These are phyloP conservation scores for Pterulicium gracile DNA, from an alignment of 1,284 basidiomycete genomes.

Conservation along the genomic window DNA sequence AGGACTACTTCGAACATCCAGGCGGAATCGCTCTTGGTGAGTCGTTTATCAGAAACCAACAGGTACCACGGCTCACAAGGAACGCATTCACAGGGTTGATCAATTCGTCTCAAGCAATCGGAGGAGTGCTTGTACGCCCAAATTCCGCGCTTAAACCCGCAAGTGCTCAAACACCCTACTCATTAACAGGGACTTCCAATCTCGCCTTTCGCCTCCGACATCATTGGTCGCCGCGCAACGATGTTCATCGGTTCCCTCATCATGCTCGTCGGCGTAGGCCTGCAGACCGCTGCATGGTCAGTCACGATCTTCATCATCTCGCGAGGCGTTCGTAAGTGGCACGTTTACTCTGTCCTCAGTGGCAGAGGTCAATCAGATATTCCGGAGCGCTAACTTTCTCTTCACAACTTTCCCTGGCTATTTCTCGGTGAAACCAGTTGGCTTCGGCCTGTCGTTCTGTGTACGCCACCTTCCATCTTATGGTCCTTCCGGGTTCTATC, in stretches of 20 bases:
- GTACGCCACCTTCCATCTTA: conserved; percentile 4
- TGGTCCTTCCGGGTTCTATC: neutral
- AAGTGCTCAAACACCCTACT: neutral
- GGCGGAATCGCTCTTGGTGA: conserved; percentile 39
- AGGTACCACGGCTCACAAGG: neutral
- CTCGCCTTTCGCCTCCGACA: conserved; percentile 47
- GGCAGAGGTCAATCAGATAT: neutral
- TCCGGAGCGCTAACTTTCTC: neutral
- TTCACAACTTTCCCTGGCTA: conserved; percentile 6
- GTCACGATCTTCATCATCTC: conserved; percentile 48
- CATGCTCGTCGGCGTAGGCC: conserved; percentile 47
- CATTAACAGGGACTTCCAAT: conserved; percentile 40
- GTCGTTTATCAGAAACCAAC: conserved; percentile 9
- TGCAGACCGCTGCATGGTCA: conserved; percentile 38
- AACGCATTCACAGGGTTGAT: conserved; percentile 43
- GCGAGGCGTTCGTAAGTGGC: conserved; percentile 38
- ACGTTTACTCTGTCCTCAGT: neutral
- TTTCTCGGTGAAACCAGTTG: conserved; percentile 29
- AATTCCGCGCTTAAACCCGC: neutral
- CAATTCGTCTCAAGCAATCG: conserved; percentile 52
- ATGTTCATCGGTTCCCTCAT: conserved; percentile 47
- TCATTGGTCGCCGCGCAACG: conserved; percentile 41
- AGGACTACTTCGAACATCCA: conserved; percentile 40
- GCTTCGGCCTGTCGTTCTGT: conserved; percentile 53
- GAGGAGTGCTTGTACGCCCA: conserved; percentile 36